phyloP scores from a whole-genome alignment of 1,284 basidiomycete species.

The Macrocystidia cucumis region DNA sequence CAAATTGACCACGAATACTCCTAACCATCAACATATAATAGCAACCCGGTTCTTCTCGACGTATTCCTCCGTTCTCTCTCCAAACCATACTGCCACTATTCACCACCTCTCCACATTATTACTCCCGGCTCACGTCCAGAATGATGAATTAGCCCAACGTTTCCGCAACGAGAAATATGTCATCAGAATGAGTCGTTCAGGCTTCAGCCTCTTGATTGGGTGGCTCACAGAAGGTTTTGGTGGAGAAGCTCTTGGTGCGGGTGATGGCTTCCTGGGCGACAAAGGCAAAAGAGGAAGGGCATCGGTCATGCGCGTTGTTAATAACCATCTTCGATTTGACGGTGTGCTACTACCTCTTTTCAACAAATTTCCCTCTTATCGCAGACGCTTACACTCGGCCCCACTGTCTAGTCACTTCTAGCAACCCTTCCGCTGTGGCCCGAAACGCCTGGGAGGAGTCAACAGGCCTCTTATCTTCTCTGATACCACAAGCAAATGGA shows the following conservation, averaged over 20 bases:
- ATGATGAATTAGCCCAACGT: conserved; percentile 77
- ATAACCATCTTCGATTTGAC: conserved; percentile 88
- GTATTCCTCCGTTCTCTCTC: conserved; percentile 66
- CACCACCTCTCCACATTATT: conserved; percentile 81
- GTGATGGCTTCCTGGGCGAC: conserved; percentile 79
- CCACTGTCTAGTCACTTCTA: conserved; percentile 63
- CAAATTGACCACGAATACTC: no score
- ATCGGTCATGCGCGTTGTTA: conserved; percentile 89
- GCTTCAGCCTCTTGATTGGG: conserved; percentile 87
- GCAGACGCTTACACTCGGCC: no score
- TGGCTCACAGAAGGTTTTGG: conserved; percentile 95
- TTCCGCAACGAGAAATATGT: conserved; percentile 91
- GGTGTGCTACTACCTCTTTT: conserved; percentile 49
- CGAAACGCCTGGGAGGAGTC: conserved; percentile 72
- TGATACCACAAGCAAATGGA: conserved; percentile 58
- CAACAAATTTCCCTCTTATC: no score
- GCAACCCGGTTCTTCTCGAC: conserved; percentile 72
- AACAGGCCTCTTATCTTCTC: conserved; percentile 71
- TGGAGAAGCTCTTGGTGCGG: conserved; percentile 76
- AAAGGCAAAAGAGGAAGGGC: conserved; percentile 72
- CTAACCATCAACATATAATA: no score
- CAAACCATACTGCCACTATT: conserved; percentile 66
- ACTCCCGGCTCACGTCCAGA: conserved; percentile 80
- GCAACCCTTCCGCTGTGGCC: conserved; percentile 57
- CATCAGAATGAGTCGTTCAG: conserved; percentile 86